Evolutionary conservation across 129 eudicot genomes (phyloP).

Genomic region (Oenanthe sinensis): DNA sequence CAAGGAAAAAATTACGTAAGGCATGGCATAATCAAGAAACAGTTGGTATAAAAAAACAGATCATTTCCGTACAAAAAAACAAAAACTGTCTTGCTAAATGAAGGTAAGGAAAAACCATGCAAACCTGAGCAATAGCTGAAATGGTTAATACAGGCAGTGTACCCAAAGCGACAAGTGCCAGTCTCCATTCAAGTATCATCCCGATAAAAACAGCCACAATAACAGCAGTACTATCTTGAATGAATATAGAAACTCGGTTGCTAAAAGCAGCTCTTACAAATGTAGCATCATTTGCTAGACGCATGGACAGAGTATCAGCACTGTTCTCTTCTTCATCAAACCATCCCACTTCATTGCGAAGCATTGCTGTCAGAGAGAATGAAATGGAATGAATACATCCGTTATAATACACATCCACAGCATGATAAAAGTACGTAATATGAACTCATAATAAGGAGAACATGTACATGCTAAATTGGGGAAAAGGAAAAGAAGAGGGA

Average conservation of each 20-base stretch:
- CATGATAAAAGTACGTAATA: neutral
- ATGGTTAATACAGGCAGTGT: slow-evolving; percentile 75
- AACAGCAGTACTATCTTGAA: slow-evolving; percentile 86
- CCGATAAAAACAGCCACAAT: slow-evolving; percentile 78
- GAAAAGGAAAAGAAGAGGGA: neutral
- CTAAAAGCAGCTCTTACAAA: slow-evolving; percentile 96
- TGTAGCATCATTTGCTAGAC: slow-evolving; percentile 97
- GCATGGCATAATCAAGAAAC: neutral
- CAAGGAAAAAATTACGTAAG: neutral
- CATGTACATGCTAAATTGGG: neutral
- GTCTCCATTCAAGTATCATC: slow-evolving; percentile 74
- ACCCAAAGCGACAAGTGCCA: slow-evolving; percentile 86
- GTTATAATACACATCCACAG: slow-evolving; percentile 5
- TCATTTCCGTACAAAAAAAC: neutral
- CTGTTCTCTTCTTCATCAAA: slow-evolving; percentile 95
- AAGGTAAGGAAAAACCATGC: neutral
- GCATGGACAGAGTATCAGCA: slow-evolving; percentile 88
- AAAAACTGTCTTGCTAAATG: neutral
- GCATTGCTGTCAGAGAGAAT: slow-evolving; percentile 56
- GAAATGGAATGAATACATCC: neutral
- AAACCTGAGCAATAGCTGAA: slow-evolving; percentile 96
- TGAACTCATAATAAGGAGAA: neutral
- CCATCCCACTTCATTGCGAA: slow-evolving; percentile 99
- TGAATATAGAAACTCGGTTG: slow-evolving; percentile 77
- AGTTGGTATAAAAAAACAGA: neutral